phyloP scores from a whole-genome alignment of 2,329 filamentous ascomycete genomes.

The Cordyceps farinosa region DNA sequence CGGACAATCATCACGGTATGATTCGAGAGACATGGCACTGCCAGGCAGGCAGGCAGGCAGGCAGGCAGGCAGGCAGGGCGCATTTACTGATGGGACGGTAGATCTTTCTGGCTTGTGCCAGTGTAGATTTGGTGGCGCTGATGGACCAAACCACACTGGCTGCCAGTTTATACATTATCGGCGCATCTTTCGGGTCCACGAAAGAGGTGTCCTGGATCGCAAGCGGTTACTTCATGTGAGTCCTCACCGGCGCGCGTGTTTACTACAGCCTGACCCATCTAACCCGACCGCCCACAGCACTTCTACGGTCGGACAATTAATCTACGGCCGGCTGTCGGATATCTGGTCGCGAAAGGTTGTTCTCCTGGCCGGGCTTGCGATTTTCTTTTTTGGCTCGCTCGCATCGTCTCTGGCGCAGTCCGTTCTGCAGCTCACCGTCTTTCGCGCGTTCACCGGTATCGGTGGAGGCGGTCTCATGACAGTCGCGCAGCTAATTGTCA shows the following conservation, averaged over 20 bases:
- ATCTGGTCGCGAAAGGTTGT: constrained; percentile 45
- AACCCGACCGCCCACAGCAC: constrained; percentile 29
- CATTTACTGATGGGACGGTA: constrained; percentile 22
- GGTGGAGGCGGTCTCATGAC: constrained; percentile 71
- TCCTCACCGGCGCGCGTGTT: not conserved
- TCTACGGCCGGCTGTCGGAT: constrained; percentile 44
- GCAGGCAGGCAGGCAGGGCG: too few relatives aligned
- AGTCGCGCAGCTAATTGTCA: constrained; percentile 65
- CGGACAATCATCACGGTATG: constrained; percentile 49
- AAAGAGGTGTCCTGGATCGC: constrained; percentile 53
- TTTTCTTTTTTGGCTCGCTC: constrained; percentile 43
- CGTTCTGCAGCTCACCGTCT: constrained; percentile 38
- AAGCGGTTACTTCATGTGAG: constrained; percentile 53
- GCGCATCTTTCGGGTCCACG: constrained; percentile 46
- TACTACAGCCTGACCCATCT: not conserved
- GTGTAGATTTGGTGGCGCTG: constrained; percentile 51
- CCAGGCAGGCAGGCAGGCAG: too few relatives aligned
- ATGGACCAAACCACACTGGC: constrained; percentile 58
- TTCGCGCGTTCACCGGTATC: constrained; percentile 45
- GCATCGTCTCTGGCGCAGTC: constrained; percentile 41
- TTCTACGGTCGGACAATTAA: constrained; percentile 44
- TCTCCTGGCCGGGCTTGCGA: constrained; percentile 35
- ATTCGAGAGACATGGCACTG: fast-evolving
- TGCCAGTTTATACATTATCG: constrained; percentile 51
- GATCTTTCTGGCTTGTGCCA: constrained; percentile 56